Evolutionary conservation across 2,329 filamentous ascomycete species (phyloP), one percentile per base, ranked within the genome.

Genomic region (Rhinocladiella similis): DNA sequence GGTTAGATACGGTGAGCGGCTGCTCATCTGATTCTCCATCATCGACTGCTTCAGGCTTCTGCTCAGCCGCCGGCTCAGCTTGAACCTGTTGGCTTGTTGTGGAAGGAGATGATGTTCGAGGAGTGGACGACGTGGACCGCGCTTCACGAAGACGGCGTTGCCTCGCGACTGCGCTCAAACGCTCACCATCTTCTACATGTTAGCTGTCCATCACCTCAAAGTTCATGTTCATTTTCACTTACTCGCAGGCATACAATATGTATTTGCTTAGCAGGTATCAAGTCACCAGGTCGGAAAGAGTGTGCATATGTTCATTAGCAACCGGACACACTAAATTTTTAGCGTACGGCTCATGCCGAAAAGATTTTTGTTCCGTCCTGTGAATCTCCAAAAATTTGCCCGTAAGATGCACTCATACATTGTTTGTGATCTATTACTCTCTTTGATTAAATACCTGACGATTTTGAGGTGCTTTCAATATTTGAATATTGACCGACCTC

Each of bases 91-190:
- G 39, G 14, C 27, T 29, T 43, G 38, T 6, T 47, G 52, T 13
- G 25, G 18, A 25, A 41, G 53, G 41, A 13, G 46, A 39, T 6
- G 27, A 14, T 16, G 16, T 39, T 13, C 29, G 38, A 20, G 54
- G 19, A 51, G 47, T 47, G 16, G 57, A 47, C 16, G 39, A 25
- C 10, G 43, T 50, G 9, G 54, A 53, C 43, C 53, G 54, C 19
- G 52, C 56, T 39, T 56, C 48, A n/a, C 50, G 56, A 47, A 59
- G 47, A 25, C 56, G 53, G 46, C 60, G 51, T 42, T 42, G 58
- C 43, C 59, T 54, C 22, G 57, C 57, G 22, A 61, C 57, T 48
- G 61, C 57, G 46, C 55, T 58, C 29, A 61, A 51, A 12, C 50
- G 47, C 46, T 51, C 47, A 57, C 59, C 59, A 61, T 61, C 58